Percentiles rank a stretch among this genome's conserved stretches.
Evolutionary conservation across 2,329 filamentous ascomycete species (phyloP).

Genomic region (Ramularia endophylla): DNA sequence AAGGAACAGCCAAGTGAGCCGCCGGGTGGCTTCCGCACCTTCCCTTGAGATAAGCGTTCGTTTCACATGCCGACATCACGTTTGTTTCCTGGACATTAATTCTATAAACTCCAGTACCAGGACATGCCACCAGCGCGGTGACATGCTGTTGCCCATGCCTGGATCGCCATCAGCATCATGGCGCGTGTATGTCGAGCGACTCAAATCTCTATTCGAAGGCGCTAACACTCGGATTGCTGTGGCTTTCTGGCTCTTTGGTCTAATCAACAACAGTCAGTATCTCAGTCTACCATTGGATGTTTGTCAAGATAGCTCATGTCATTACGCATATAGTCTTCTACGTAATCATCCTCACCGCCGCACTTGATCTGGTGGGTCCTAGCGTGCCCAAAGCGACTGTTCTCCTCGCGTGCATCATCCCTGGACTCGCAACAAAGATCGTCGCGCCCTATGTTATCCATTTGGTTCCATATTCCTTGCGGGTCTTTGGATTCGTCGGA

Average conservation of each 20-base stretch:
- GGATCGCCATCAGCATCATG: constrained; percentile 60
- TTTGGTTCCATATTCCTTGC: constrained; percentile 68
- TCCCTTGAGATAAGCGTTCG: no score
- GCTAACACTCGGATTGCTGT: constrained; percentile 65
- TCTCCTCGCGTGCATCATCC: constrained; percentile 85
- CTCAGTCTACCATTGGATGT: background rate
- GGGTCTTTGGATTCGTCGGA: constrained; percentile 67
- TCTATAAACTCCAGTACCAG: no score
- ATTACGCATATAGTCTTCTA: constrained; percentile 97
- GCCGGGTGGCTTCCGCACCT: no score
- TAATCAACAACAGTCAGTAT: constrained; percentile 14
- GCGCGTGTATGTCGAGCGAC: constrained; percentile 63
- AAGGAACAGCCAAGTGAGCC: no score
- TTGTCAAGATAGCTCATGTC: constrained; percentile 44
- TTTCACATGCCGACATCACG: no score
- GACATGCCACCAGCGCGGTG: no score
- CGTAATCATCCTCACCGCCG: constrained; percentile 91
- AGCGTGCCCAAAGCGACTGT: constrained; percentile 83
- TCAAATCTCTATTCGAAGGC: constrained; percentile 58
- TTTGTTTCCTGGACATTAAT: no score
- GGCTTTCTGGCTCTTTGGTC: constrained; percentile 95
- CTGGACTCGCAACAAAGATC: constrained; percentile 71
- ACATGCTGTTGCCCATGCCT: constrained; percentile 46
- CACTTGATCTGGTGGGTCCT: constrained; percentile 88
- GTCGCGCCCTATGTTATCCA: constrained; percentile 93